Evolutionary conservation across 1,284 basidiomycete species (phyloP).

Genomic region (Naganishia sp.): DNA sequence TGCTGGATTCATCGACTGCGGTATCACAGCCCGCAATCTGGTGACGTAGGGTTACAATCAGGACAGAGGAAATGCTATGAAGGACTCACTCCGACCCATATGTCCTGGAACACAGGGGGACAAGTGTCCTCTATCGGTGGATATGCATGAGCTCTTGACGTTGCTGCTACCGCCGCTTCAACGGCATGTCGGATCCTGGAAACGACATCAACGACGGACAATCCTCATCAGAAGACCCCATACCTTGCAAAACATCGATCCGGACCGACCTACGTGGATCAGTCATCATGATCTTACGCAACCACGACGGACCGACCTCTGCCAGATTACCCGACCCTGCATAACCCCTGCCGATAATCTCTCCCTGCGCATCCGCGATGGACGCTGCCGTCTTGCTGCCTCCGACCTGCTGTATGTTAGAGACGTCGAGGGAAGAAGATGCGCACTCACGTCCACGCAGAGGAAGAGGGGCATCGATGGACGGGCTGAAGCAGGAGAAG

Average conservation of each 20-base stretch:
- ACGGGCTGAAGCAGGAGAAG: no score
- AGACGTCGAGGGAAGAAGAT: no score
- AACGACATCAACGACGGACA: not conserved
- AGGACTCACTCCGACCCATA: conserved; percentile 20
- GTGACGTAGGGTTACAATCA: no score
- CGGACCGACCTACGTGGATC: conserved; percentile 2
- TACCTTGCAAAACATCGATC: conserved; percentile 15
- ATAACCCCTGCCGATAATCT: conserved; percentile 63
- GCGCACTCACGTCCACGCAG: conserved; percentile 17
- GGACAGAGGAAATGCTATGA: no score
- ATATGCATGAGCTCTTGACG: not conserved
- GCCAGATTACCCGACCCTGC: conserved; percentile 70
- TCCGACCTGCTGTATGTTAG: conserved; percentile 52
- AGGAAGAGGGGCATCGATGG: not conserved
- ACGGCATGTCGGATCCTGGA: conserved; percentile 11
- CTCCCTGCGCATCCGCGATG: conserved; percentile 61
- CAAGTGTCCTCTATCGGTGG: not conserved
- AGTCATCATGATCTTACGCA: not conserved
- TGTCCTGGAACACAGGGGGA: not conserved
- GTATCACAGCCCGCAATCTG: conserved; percentile 29
- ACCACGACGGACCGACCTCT: conserved; percentile 56
- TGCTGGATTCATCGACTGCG: conserved; percentile 37
- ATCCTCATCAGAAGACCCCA: not conserved
- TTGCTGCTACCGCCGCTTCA: not conserved
- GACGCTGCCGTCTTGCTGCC: conserved; percentile 76